Evolutionary conservation across 2,329 filamentous ascomycete species (phyloP).

Genomic region (Polychaeton citri): DNA sequence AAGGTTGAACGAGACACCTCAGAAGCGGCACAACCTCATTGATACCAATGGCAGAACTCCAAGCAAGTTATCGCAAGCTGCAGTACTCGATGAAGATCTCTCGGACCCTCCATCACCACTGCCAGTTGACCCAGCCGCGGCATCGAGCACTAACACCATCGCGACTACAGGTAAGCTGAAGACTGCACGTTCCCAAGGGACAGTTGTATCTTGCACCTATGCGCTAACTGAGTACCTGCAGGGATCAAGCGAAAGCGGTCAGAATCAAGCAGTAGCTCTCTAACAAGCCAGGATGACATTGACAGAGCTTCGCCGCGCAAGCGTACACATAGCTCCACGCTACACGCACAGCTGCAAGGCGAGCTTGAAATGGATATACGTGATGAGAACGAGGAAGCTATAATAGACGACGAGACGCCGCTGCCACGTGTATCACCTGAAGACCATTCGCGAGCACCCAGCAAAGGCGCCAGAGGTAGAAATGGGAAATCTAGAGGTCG

Average conservation of each 20-base stretch:
- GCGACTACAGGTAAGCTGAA: slow-evolving; percentile 12
- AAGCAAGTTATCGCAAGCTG: slow-evolving; percentile 59
- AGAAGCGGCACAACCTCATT: slow-evolving; percentile 14
- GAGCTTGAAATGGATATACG: slow-evolving; percentile 17
- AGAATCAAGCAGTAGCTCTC: background rate
- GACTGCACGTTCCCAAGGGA: background rate
- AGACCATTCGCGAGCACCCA: background rate
- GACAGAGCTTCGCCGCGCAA: slow-evolving; percentile 18
- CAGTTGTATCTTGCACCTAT: background rate
- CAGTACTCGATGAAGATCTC: slow-evolving; percentile 27
- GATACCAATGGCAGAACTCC: slow-evolving; percentile 52
- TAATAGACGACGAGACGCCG: slow-evolving; percentile 15
- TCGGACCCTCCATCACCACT: slow-evolving; percentile 25
- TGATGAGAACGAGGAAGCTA: slow-evolving; percentile 19
- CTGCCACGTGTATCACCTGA: background rate
- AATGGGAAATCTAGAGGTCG: slow-evolving; percentile 33
- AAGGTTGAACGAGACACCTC: slow-evolving; percentile 9
- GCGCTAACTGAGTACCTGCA: background rate
- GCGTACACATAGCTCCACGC: slow-evolving; percentile 13
- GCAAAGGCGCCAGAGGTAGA: slow-evolving; percentile 29
- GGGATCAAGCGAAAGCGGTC: background rate
- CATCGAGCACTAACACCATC: slow-evolving; percentile 19
- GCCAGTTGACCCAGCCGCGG: slow-evolving; percentile 14
- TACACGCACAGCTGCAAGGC: slow-evolving; percentile 19
- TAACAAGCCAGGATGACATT: background rate